Conservation (phyloP, 2,329 filamentous ascomycete species). For the Ascochyta clinopodiicola region DNA sequence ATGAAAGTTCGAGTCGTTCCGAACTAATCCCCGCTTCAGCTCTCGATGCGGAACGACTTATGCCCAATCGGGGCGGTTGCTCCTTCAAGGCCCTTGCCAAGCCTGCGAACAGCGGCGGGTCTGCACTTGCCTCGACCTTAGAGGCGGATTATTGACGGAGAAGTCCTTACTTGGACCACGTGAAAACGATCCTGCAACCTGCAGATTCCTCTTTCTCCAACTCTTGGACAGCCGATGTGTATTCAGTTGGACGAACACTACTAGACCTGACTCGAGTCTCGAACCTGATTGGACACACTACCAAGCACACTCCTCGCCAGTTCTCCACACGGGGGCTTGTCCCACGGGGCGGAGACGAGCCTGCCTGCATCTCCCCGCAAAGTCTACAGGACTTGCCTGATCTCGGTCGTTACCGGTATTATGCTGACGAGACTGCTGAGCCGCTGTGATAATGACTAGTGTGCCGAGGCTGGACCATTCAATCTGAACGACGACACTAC, state of each 20-base stretch:
- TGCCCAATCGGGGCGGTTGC: slow-evolving; percentile 4
- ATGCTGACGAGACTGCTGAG: slow-evolving; percentile 20
- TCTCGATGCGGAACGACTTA: slow-evolving; percentile 1
- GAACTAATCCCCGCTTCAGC: slow-evolving; percentile 8
- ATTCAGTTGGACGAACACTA: neutral
- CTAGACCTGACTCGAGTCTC: slow-evolving; percentile 7
- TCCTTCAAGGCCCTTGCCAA: slow-evolving; percentile 4
- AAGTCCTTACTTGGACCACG: slow-evolving; percentile 18
- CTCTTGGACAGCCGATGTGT: neutral
- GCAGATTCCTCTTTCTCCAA: slow-evolving; percentile 1
- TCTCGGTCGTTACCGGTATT: slow-evolving; percentile 20
- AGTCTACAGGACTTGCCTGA: slow-evolving; percentile 17
- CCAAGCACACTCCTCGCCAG: slow-evolving; percentile 17
- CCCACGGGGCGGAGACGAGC: slow-evolving; percentile 15
- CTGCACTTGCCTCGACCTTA: slow-evolving; percentile 9
- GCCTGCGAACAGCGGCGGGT: neutral
- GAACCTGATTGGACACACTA: slow-evolving; percentile 18
- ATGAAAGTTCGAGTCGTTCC: slow-evolving; percentile 11
- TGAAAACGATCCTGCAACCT: slow-evolving; percentile 2
- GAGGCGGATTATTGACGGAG: slow-evolving; percentile 27
- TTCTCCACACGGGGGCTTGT: slow-evolving; percentile 26
- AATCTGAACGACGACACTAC: slow-evolving; percentile 4
- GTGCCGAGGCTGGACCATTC: slow-evolving; percentile 15
- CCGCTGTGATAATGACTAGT: slow-evolving; percentile 14
- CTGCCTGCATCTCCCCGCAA: slow-evolving; percentile 30